Evolutionary conservation across 2,329 filamentous ascomycete genomes (phyloP).

Genomic region (Coniochaeta pulveracea): DNA sequence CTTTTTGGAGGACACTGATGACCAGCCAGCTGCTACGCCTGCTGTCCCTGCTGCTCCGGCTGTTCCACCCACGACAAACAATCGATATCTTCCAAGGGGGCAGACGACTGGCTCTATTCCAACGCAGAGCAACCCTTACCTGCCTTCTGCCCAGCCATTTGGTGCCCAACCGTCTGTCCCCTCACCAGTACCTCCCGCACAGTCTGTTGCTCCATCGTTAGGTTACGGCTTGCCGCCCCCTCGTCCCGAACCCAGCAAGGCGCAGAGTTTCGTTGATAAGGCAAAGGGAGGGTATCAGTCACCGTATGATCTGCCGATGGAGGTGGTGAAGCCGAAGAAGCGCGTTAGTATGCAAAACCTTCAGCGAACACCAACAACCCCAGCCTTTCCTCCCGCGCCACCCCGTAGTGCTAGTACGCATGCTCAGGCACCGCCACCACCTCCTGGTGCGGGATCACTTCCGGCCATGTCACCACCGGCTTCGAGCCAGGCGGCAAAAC

Average conservation of each 20-base stretch:
- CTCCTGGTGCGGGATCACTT: constrained; percentile 9
- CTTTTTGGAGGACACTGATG: constrained; percentile 61
- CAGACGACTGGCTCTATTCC: constrained; percentile 14
- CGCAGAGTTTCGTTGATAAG: constrained; percentile 83
- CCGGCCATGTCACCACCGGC: constrained; percentile 21
- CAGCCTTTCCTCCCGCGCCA: constrained; percentile 30
- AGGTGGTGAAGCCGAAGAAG: constrained; percentile 66
- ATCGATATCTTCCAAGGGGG: constrained; percentile 21
- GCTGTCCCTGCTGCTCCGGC: constrained; percentile 14
- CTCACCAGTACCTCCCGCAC: constrained; percentile 12
- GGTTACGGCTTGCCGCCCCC: constrained; percentile 25
- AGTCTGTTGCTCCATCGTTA: constrained; percentile 16
- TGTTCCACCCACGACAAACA: constrained; percentile 15
- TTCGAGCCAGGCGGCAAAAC: constrained; percentile 23
- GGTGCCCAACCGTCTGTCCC: constrained; percentile 14
- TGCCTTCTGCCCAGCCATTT: constrained; percentile 11
- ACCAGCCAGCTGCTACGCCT: constrained; percentile 20
- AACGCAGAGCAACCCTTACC: constrained; percentile 14
- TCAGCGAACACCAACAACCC: constrained; percentile 29
- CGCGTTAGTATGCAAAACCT: constrained; percentile 47
- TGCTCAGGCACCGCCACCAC: constrained; percentile 10
- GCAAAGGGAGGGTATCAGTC: constrained; percentile 86
- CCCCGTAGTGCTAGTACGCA: constrained; percentile 35
- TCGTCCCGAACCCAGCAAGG: constrained; percentile 39
- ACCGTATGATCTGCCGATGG: constrained; percentile 89